Conservation (phyloP, 129 eudicot genomes). For the Chrysanthemum seticuspe region DNA sequence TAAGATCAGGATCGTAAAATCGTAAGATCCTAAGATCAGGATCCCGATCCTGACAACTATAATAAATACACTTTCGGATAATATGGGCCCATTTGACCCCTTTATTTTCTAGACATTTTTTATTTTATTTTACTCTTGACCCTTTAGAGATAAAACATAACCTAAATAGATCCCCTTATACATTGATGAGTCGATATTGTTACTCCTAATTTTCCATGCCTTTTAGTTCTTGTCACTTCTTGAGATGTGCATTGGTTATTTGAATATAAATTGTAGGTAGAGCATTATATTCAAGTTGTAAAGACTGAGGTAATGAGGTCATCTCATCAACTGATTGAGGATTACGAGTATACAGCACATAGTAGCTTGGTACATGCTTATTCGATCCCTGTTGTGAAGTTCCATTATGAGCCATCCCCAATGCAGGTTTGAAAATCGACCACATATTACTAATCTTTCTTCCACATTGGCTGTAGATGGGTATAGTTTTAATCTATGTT, state of each 20-base stretch:
- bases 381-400: slow-evolving; percentile 75
- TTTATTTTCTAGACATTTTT: not conserved
- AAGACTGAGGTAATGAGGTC: slow-evolving; percentile 85
- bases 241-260: not conserved
- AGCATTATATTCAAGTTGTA: slow-evolving; percentile 90
- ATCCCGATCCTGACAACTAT: no score
- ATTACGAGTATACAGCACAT: slow-evolving; percentile 90
- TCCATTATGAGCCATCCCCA: slow-evolving; percentile 82
- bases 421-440: slow-evolving; percentile 68
- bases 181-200: not conserved
- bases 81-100: not conserved
- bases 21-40: no score
- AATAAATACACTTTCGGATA: not conserved
- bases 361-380: slow-evolving; percentile 82
- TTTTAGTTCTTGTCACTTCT: not conserved
- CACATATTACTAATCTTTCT: not conserved
- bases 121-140: not conserved
- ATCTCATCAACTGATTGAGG: slow-evolving; percentile 69
- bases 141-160: not conserved
- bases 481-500: not conserved
- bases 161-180: not conserved
- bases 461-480: not conserved
- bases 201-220: not conserved
- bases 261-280: slow-evolving; percentile 57
- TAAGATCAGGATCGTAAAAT: no score